Conservation (phyloP, 148 eudicot species). For the Vaccinium myrtillus region DNA sequence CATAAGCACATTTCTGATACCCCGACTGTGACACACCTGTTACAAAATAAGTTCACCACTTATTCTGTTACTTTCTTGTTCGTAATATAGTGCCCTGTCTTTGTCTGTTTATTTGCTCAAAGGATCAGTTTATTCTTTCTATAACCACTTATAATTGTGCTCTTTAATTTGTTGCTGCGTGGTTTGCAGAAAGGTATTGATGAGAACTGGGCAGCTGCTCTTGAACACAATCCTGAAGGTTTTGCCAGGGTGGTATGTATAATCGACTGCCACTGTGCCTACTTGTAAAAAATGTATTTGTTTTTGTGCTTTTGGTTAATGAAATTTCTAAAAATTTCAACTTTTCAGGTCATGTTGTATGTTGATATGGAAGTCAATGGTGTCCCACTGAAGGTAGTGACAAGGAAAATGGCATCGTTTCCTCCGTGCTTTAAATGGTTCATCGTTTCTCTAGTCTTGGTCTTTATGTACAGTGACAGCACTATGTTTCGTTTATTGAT, state of each 20-base stretch:
- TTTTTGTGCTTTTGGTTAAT: neutral
- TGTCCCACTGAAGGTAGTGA: conserved; percentile 88
- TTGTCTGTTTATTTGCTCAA: neutral
- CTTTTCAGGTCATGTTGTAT: conserved; percentile 87
- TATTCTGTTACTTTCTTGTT: neutral
- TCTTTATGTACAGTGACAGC: neutral
- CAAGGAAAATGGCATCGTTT: neutral
- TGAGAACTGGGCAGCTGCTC: conserved; percentile 96
- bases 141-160: conserved; percentile 7
- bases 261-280: neutral
- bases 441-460: neutral
- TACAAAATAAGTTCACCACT: neutral
- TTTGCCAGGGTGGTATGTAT: conserved; percentile 93
- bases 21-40: neutral
- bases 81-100: neutral
- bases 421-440: conserved; percentile 9
- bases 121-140: neutral
- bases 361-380: conserved; percentile 99
- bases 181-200: conserved; percentile 87
- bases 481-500: neutral
- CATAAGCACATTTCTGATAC: neutral
- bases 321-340: neutral
- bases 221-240: conserved; percentile 95
- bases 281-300: neutral
- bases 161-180: conserved; percentile 20